Evolutionary conservation across 805 yeast species (phyloP).

Genomic region (Ogataea glucozyma): DNA sequence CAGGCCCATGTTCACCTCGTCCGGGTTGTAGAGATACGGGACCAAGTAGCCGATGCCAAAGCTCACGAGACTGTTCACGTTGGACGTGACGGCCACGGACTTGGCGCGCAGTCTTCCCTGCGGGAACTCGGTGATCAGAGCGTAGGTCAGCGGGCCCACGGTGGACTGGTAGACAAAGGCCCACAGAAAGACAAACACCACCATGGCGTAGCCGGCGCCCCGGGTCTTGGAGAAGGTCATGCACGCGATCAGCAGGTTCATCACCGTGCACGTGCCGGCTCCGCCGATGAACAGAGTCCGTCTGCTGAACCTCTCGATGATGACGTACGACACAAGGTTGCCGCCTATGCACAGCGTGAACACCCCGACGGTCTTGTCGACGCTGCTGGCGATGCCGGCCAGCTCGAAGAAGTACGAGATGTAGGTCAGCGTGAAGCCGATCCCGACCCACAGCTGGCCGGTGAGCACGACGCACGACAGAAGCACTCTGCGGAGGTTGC

Average conservation of each 20-base stretch:
- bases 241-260: slow-evolving; percentile 28
- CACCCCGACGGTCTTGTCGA: slow-evolving; percentile 9
- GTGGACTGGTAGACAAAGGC: slow-evolving; percentile 28
- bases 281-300: slow-evolving; percentile 33
- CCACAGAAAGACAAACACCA: slow-evolving; percentile 22
- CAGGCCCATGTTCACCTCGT: slow-evolving; percentile 11
- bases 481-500: neutral
- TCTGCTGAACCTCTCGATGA: slow-evolving; percentile 42
- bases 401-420: slow-evolving; percentile 11
- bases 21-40: slow-evolving; percentile 25
- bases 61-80: slow-evolving; percentile 11
- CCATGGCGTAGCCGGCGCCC: slow-evolving; percentile 33
- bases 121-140: slow-evolving; percentile 19
- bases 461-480: slow-evolving; percentile 3
- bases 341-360: slow-evolving; percentile 33
- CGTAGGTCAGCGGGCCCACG: slow-evolving; percentile 33
- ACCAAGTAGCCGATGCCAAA: slow-evolving; percentile 19
- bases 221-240: slow-evolving; percentile 18
- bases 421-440: slow-evolving; percentile 5
- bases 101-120: slow-evolving; percentile 20
- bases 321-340: slow-evolving; percentile 41
- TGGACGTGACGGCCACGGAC: slow-evolving; percentile 20
- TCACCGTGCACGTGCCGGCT: slow-evolving; percentile 24
- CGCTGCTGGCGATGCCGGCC: slow-evolving; percentile 6
- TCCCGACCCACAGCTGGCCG: slow-evolving; percentile 7